Percentiles rank a stretch among this genome's conserved stretches.
Conservation (phyloP, 1,284 basidiomycete genomes). For the Exobasidium cylindrosporum region DNA sequence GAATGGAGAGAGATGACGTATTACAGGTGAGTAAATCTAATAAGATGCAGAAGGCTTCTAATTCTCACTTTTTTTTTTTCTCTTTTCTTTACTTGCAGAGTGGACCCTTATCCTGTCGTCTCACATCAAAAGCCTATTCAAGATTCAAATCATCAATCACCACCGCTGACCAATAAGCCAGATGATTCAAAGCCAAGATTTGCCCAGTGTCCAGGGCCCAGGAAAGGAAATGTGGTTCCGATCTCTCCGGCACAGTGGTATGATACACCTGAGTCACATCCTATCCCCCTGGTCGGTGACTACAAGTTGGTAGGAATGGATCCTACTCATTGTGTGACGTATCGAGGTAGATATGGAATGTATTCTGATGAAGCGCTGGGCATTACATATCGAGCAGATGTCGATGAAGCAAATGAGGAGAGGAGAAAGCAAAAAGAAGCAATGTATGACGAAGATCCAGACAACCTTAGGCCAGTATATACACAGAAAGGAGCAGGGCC, state of each 20-base stretch:
- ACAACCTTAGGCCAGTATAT: slow-evolving; percentile 44
- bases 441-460: slow-evolving; percentile 49
- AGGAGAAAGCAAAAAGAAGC: slow-evolving; percentile 32
- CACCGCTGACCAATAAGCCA: slow-evolving; percentile 4
- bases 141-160: not conserved
- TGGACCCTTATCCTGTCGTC: slow-evolving; percentile 48
- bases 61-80: not conserved
- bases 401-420: slow-evolving; percentile 35
- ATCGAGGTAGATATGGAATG: slow-evolving; percentile 49
- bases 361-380: slow-evolving; percentile 54
- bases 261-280: slow-evolving; percentile 51
- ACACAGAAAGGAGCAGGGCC: slow-evolving; percentile 15
- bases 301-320: slow-evolving; percentile 48
- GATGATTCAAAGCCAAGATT: slow-evolving; percentile 33
- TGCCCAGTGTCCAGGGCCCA: slow-evolving; percentile 45
- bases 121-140: slow-evolving; percentile 23
- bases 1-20: slow-evolving; percentile 55
- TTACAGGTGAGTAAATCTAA: slow-evolving; percentile 29
- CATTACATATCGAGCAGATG: slow-evolving; percentile 50
- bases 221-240: slow-evolving; percentile 33
- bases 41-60: not conserved
- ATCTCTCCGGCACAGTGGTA: slow-evolving; percentile 38
- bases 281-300: slow-evolving; percentile 49
- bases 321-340: slow-evolving; percentile 51
- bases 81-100: slow-evolving; percentile 15